Conservation (phyloP, 2,329 filamentous ascomycete genomes). For the Juglanconis juglandina region DNA sequence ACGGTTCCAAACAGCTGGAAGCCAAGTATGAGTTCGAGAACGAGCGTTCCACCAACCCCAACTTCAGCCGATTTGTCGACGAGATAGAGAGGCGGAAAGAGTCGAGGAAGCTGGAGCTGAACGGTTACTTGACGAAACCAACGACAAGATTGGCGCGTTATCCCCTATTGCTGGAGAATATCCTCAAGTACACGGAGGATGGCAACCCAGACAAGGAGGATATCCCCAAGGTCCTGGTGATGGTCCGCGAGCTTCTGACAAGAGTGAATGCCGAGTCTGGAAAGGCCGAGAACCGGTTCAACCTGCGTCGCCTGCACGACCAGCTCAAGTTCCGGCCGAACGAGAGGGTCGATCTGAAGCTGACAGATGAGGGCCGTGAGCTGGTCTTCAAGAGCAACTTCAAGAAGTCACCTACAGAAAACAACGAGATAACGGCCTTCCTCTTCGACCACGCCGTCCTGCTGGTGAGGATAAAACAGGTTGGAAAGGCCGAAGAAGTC, state of each 20-base stretch:
- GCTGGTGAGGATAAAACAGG: slow-evolving; percentile 83
- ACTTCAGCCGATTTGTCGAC: slow-evolving; percentile 88
- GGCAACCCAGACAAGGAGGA: slow-evolving; percentile 87
- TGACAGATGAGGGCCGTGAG: slow-evolving; percentile 90
- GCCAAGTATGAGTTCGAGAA: slow-evolving; percentile 98
- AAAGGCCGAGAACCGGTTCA: slow-evolving; percentile 97
- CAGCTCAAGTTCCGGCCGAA: slow-evolving; percentile 87
- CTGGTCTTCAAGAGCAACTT: slow-evolving; percentile 90
- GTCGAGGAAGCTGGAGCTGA: slow-evolving; percentile 92
- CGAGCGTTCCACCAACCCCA: slow-evolving; percentile 80
- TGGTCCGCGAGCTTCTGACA: slow-evolving; percentile 83
- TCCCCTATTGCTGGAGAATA: slow-evolving; percentile 84
- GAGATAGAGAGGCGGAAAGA: slow-evolving; percentile 95
- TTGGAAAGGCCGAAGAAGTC: slow-evolving; percentile 89
- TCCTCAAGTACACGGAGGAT: slow-evolving; percentile 86
- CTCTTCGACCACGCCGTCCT: slow-evolving; percentile 95
- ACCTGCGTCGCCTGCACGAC: slow-evolving; percentile 85
- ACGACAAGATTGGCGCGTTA: slow-evolving; percentile 94
- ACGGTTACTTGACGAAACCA: slow-evolving; percentile 96
- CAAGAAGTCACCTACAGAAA: slow-evolving; percentile 88
- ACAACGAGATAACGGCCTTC: slow-evolving; percentile 87
- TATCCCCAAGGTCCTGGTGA: slow-evolving; percentile 80
- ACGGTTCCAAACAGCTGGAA: slow-evolving; percentile 92
- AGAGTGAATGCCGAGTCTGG: slow-evolving; percentile 93
- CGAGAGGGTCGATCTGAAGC: slow-evolving; percentile 87